Evolutionary conservation across 2,329 filamentous ascomycete genomes (phyloP), one percentile per base, ranked within the genome.

Genomic region (Ophidiomyces ophidiicola): DNA sequence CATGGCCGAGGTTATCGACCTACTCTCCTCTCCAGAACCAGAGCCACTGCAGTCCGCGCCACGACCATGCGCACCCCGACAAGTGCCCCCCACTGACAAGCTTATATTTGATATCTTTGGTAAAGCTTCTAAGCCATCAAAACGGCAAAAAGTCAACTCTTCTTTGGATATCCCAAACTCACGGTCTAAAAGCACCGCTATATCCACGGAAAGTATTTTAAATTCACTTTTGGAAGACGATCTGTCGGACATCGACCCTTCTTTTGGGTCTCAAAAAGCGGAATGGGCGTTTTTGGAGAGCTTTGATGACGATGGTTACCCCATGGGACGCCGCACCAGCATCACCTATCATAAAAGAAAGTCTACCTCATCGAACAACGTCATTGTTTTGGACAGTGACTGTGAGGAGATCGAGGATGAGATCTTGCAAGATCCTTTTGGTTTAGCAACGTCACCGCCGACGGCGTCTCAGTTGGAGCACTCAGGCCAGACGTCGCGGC

Each of bases 401-500:
- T 57, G 59, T 26, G 53, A 54, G 7, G 39, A 41, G 2, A 10
- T 23, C 17, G 28, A 43, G 18, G 35, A 32, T 24, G 29, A 31
- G 30, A 11, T n/a, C 8, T 14, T 26, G 54, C 49, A 20, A 41
- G 48, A 43, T 4, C 15, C 56, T 2, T 44, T 58, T 31, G 46
- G 38, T 46, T 40, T 43, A n/a, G n/a, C n/a, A n/a, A n/a, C n/a
- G 34, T 28, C 46, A 51, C 24, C 37, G 36, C 48, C 26, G 36
- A 43, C 46, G 14, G 15, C 40, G 8, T 46, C 43, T 46, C 48
- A 35, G 42, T 42, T 44, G 6, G 24, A 47, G 2, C 58, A 64
- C 20, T 67, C 65, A 2, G 53, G 54, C 35, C 54, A 58, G 12
- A 67, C 64, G 3, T 55, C 60, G n/a, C 53, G 45, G 30, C 47